Evolutionary conservation across 192 early-diverging fungal genomes (phyloP), one percentile per base, ranked within the genome.

Genomic region (Diversispora epigaea): DNA sequence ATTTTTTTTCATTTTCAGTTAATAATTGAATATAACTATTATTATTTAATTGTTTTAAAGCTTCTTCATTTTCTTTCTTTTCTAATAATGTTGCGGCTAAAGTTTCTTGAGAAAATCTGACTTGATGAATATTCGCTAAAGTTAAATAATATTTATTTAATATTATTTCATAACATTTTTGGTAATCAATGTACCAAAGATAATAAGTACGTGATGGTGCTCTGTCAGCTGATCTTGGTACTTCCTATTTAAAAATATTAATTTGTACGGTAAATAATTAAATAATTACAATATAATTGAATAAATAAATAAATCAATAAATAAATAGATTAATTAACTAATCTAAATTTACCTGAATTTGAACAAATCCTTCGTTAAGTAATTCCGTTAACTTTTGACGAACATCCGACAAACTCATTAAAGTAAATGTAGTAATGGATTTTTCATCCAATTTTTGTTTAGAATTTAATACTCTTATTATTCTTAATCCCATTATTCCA

Each of bases 391-490:
- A 71, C 22, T 86, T 86, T 77, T 90, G 86, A 55, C 92, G 84
- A 40, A 87, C 86, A 67, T 85, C 79, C 67, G 84, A 87, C 9
- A 86, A 77, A 11, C 89, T 88, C 80, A 93, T 78, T 87, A 93
- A 88, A 44, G 90, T 84, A 15, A 87, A 68, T 66, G 88, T 87
- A 22, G 87, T 81, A 43, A 93, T 82, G 50, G 83, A 71, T 68
- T 90, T 89, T 70, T 93, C 92, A 78, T 93, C 92, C 65, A 93
- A 81, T 79, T 91, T 91, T 17, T 89, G 88, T 78, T 89, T 91
- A 55, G 89, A 88, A 73, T 84, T 80, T 81, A 93, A 73, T 68
- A 92, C 85, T 52, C 90, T 82, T 58, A 90, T 75, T 46, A 92
- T 84, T 55, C 92, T 86, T 25, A 86, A 80, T 47, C 87, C 85